Evolutionary conservation across 2,329 filamentous ascomycete genomes (phyloP), one percentile per base, ranked within the genome.

Genomic region (Colletotrichum shisoi): DNA sequence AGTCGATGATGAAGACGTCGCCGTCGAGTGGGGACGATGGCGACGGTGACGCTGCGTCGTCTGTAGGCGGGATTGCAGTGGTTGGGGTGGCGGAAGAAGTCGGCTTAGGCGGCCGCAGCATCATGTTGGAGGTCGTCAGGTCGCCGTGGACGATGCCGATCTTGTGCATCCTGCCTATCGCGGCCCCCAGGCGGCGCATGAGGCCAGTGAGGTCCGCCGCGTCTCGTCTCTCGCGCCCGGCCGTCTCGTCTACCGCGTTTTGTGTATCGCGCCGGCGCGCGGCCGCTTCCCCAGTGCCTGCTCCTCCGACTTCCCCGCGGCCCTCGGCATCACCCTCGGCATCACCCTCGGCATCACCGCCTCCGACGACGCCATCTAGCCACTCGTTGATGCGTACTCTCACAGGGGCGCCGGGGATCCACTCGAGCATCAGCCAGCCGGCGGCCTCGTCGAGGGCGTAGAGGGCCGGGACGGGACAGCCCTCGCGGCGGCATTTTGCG

Each of bases 81-180:
- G 69, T 63, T 27, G 65, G 2, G 68, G 66, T 63, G 40, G 57
- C 6, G 66, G 66, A 19, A 68, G 46, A 2, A 15, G 58, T n/a
- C 11, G n/a, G 31, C 68, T 67, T 58, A 21, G 74, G 74, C 15
- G 83, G 82, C 68, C 87, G 77, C 71, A 98, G 76, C 90, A 99
- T 97, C 81, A 99, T 85, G 79, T 99, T 99, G 80, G 94, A 97
- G 70, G 94, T 99, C 68, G 95, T 99, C 80, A 99, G 79, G 80
- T 99, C 95, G 46, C 95, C 95, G 80, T 99, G 95, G 67, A 97
- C 89, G 63, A 98, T 87, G 17, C 94, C 94, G n/a, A 88, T 84
- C 62, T 84, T 85, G 82, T 99, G 95, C 82, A 99, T 81, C 62
- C 78, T 84, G 8, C 91, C 93, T 17, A 97, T 86, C 2, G 89